Percentiles rank a stretch among this genome's conserved stretches.
phyloP scores from a whole-genome alignment of 441 rosid genomes.

The Heliophila coronopifolia region DNA sequence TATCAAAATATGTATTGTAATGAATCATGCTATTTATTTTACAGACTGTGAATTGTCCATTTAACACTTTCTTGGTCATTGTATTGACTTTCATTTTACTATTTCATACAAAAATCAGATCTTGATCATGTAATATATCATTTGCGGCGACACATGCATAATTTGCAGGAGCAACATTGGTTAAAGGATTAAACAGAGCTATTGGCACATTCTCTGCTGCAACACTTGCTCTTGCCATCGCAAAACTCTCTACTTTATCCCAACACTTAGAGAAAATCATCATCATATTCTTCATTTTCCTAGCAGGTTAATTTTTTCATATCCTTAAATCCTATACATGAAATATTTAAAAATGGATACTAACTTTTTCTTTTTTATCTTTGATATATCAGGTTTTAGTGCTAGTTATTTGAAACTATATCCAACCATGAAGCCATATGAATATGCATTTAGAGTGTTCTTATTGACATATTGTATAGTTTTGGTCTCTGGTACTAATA shows the following conservation, averaged over 20 bases:
- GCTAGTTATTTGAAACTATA: conserved; percentile 49
- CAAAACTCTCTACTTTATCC: conserved; percentile 40
- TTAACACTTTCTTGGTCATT: no score
- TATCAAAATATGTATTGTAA: no score
- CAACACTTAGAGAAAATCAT: conserved; percentile 46
- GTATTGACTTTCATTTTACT: no score
- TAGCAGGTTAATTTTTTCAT: conserved; percentile 32
- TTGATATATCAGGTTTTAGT: conserved; percentile 37
- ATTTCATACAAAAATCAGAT: no score
- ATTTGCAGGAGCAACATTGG: conserved; percentile 52
- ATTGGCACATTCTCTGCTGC: conserved; percentile 66
- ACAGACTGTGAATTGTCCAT: no score
- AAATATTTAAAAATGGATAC: no score
- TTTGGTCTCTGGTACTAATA: conserved; percentile 59
- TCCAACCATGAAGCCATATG: conserved; percentile 68
- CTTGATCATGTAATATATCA: no score
- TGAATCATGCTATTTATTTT: no score
- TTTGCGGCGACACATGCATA: conserved; percentile 1
- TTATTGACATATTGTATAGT: conserved; percentile 70
- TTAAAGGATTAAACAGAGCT: conserved; percentile 66
- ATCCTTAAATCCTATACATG: neutral
- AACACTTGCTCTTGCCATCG: conserved; percentile 59
- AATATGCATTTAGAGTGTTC: conserved; percentile 68
- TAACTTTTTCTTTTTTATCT: conserved; percentile 1
- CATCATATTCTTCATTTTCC: conserved; percentile 46